These are phyloP conservation scores for Erodium trifolium DNA, from an alignment of 441 rosid genomes.

Conservation along the genomic window DNA sequence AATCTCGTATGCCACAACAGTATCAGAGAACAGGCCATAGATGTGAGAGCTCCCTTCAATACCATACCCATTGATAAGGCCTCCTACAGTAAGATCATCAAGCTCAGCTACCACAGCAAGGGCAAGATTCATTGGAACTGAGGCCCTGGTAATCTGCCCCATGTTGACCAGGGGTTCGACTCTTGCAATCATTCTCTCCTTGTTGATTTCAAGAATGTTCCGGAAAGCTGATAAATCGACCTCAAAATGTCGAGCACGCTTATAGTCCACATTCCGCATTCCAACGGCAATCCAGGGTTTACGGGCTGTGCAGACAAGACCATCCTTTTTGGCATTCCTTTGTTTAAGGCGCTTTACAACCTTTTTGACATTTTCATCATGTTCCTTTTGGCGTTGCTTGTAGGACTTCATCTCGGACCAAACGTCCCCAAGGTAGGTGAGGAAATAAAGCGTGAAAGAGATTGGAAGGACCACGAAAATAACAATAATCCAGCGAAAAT, in stretches of 20 bases:
- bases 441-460: conserved; percentile 65
- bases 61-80: conserved; percentile 96
- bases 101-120: conserved; percentile 99
- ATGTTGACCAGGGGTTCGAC: conserved; percentile 96
- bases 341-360: conserved; percentile 79
- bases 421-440: conserved; percentile 84
- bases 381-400: conserved; percentile 82
- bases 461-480: conserved; percentile 87
- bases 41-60: conserved; percentile 98
- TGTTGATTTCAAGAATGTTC: conserved; percentile 70
- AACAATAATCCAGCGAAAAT: conserved; percentile 86
- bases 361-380: conserved; percentile 73
- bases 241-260: conserved; percentile 89
- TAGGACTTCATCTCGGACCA: conserved; percentile 75
- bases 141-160: conserved; percentile 86
- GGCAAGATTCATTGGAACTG: conserved; percentile 84
- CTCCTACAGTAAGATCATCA: conserved; percentile 97
- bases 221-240: conserved; percentile 83
- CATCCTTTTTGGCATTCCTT: conserved; percentile 75
- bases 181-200: conserved; percentile 78
- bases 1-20: conserved; percentile 91
- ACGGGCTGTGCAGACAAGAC: conserved; percentile 96
- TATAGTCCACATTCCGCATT: conserved; percentile 97
- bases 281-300: conserved; percentile 99
- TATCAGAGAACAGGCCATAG: conserved; percentile 88